Evolutionary conservation across 305 asterid genomes (phyloP), one percentile per base, ranked within the genome.

Genomic region (Rubia tinctorum): DNA sequence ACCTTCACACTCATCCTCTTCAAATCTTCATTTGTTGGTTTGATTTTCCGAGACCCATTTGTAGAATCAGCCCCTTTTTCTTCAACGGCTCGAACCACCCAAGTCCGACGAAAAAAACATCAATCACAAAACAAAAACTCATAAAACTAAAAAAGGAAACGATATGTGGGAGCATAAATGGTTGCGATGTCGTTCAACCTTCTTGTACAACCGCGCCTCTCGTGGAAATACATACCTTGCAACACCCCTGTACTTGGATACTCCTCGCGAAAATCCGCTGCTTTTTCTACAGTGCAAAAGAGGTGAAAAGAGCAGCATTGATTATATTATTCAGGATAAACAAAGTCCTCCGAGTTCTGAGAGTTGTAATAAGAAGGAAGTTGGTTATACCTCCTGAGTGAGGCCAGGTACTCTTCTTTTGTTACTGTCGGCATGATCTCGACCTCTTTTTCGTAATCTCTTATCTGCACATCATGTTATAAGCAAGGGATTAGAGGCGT

Each of bases 171-270:
- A n/a, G n/a, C n/a, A n/a, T n/a, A n/a, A n/a, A n/a, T n/a, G n/a
- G n/a, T n/a, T n/a, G n/a, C n/a, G n/a, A n/a, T n/a, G n/a, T n/a
- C n/a, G n/a, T n/a, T n/a, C n/a, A n/a, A n/a, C n/a, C n/a, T n/a
- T n/a, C n/a, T n/a, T n/a, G n/a, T n/a, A n/a, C n/a, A n/a, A n/a
- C n/a, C n/a, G n/a, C n/a, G n/a, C n/a, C 18, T 66, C 6, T n/a
- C 7, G 15, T 27, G 40, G n/a, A 13, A 49, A 64, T 60, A 23
- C 77, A 63, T 63, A 91, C 97, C 95, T 87, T 17, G 97, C 97
- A n/a, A 91, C 97, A 74, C 97, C 97, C 85, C 95, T 89, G 79
- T 87, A 90, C 83, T 90, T 91, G 0, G 97, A 91, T 43, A 88
- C 90, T 40, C 97, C 97, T 82, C 97, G 87, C 49, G 96, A 83